Percentiles rank a stretch among this genome's conserved stretches.
Conservation (phyloP, 345 rosid species). For the Lepidium didymum region DNA sequence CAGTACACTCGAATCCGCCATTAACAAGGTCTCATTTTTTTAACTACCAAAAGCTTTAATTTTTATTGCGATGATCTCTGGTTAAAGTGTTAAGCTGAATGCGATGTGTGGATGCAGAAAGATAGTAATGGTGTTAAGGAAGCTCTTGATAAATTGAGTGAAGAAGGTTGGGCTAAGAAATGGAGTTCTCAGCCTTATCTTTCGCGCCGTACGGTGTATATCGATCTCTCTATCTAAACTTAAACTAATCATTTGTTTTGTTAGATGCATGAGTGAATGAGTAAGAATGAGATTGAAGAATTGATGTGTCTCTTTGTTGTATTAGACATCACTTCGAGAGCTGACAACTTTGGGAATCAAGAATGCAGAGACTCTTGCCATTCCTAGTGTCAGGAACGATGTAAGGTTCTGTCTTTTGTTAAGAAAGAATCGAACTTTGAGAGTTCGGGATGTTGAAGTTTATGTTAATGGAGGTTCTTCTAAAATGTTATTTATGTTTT, state of each 20-base stretch:
- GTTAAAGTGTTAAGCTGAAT: neutral
- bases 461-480: neutral
- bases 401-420: constrained; percentile 37
- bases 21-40: constrained; percentile 40
- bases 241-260: neutral
- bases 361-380: constrained; percentile 86
- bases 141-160: constrained; percentile 60
- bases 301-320: neutral
- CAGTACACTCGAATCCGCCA: constrained; percentile 61
- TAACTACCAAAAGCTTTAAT: neutral
- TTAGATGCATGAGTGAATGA: too few species aligned
- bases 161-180: constrained; percentile 84
- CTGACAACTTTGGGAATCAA: constrained; percentile 72
- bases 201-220: constrained; percentile 85
- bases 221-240: constrained; percentile 24
- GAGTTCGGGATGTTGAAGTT: neutral
- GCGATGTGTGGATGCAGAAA: constrained; percentile 38
- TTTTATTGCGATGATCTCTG: neutral
- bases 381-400: constrained; percentile 94
- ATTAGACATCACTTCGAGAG: constrained; percentile 79
- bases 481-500: constrained; percentile 17
- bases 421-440: neutral
- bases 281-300: neutral
- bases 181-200: constrained; percentile 96
- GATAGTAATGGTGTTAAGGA: constrained; percentile 79